Evolutionary conservation across 108 stramenopile genomes (phyloP), one percentile per base, ranked within the genome.

Genomic region (Seminavis robusta): DNA sequence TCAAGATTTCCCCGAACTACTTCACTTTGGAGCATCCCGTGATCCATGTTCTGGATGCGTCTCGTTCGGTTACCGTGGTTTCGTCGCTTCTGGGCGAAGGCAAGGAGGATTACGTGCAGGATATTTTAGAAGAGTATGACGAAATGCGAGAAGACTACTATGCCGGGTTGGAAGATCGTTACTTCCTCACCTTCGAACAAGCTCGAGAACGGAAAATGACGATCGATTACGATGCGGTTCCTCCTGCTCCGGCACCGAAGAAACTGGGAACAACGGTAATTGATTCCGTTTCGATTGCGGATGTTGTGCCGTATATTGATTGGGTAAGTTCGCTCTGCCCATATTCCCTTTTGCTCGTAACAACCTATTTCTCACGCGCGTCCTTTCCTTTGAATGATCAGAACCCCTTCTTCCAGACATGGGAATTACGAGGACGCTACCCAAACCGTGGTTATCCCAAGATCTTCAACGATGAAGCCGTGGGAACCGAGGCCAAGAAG

Each of bases 361-460:
- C 25, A 23, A 25, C 38, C 36, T 29, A 20, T 34, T 30, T 50
- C 20, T 37, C 15, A 13, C 9, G 11, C 28, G 16, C 47, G 1
- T 42, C 26, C 17, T 21, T 19, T 55, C 43, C 28, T 21, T 70
- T 16, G 39, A 20, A 37, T 15, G 19, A 27, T 44, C 34, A 81
- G 78, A 94, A 94, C 63, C 97, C 97, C 26, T 97, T 98, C 80
- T 98, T 97, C 81, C 95, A 98, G 76, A 98, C 97, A 19, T 98
- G 97, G 97, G 99, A 99, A 76, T 78, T 99, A 33, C 79, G 99
- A 38, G 99, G 99, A 10, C 92, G 97, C 41, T 99, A 99, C 67
- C 99, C 98, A 10, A 99, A 99, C 72, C 88, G 99, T 33, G 99
- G 99, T n/a, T 99, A 98, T 65, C 99, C 99, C 41, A 96, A 97